Evolutionary conservation across 352 stramenopile genomes (phyloP).

Genomic region (Thalassiosira oceanica): DNA sequence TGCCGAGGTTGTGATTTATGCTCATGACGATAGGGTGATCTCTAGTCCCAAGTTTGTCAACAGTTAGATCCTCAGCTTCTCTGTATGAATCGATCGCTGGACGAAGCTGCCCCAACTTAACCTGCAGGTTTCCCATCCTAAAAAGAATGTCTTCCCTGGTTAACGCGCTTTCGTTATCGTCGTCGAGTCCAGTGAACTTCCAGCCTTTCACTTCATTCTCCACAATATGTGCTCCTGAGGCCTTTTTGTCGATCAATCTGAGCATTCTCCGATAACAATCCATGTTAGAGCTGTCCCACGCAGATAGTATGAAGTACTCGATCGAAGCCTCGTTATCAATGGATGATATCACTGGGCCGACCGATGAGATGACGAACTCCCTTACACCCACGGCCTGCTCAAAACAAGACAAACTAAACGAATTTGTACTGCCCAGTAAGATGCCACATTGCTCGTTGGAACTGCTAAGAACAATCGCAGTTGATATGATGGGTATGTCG

Average conservation of each 20-base stretch:
- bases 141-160: conserved; percentile 63
- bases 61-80: conserved; percentile 57
- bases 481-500: conserved; percentile 41
- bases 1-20: conserved; percentile 57
- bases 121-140: conserved; percentile 55
- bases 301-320: conserved; percentile 44
- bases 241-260: conserved; percentile 36
- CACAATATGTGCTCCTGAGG: conserved; percentile 7
- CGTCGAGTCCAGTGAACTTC: conserved; percentile 22
- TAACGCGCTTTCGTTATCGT: conserved; percentile 19
- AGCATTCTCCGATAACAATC: conserved; percentile 49
- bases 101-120: conserved; percentile 27
- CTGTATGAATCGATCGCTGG: conserved; percentile 52
- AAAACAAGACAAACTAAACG: conserved; percentile 46
- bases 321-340: conserved; percentile 36
- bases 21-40: conserved; percentile 64
- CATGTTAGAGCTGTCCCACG: conserved; percentile 43
- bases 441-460: conserved; percentile 47
- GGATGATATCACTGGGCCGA: conserved; percentile 28
- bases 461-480: conserved; percentile 47
- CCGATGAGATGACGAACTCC: conserved; percentile 40
- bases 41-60: conserved; percentile 47
- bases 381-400: conserved; percentile 49
- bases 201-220: conserved; percentile 32
- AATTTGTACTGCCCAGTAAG: conserved; percentile 19